Evolutionary conservation across 352 stramenopile genomes (phyloP).

Genomic region (Phytophthora constricta): DNA sequence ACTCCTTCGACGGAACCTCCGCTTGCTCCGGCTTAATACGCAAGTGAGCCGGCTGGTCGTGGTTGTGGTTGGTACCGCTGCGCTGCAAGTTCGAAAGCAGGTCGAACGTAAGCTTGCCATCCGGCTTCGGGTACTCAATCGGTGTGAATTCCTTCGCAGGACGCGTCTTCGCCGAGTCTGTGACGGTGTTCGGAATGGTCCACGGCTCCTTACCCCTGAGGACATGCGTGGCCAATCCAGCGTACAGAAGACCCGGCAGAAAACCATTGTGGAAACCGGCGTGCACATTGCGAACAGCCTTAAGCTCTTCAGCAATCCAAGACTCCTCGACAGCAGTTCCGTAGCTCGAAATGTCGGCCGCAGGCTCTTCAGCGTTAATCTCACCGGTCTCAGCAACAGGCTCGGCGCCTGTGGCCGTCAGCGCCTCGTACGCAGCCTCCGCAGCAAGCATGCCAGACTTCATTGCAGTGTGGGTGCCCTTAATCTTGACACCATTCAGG

Average conservation of each 20-base stretch:
- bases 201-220: constrained; percentile 96
- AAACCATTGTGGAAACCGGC: constrained; percentile 96
- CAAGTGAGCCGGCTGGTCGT: constrained; percentile 98
- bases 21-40: constrained; percentile 93
- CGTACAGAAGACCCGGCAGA: constrained; percentile 93
- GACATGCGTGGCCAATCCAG: constrained; percentile 93
- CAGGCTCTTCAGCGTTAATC: constrained; percentile 73
- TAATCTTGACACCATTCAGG: constrained; percentile 99
- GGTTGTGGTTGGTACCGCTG: constrained; percentile 97
- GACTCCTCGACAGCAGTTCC: constrained; percentile 90
- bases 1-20: constrained; percentile 89
- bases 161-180: constrained; percentile 94
- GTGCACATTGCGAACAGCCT: constrained; percentile 97
- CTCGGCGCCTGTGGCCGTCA: constrained; percentile 60
- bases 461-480: constrained; percentile 98
- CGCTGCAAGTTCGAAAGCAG: constrained; percentile 98
- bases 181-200: constrained; percentile 89
- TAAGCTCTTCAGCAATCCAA: constrained; percentile 98
- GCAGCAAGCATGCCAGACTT: constrained; percentile 98
- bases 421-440: constrained; percentile 94
- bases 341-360: constrained; percentile 86
- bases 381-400: constrained; percentile 73
- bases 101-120: constrained; percentile 98
- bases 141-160: constrained; percentile 88
- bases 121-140: constrained; percentile 97